A percentile compares a stretch with the other conserved stretches of the same genome.
These are phyloP conservation scores for Aethionema arabicum DNA, from an alignment of 345 rosid genomes.

Conservation along the genomic window DNA sequence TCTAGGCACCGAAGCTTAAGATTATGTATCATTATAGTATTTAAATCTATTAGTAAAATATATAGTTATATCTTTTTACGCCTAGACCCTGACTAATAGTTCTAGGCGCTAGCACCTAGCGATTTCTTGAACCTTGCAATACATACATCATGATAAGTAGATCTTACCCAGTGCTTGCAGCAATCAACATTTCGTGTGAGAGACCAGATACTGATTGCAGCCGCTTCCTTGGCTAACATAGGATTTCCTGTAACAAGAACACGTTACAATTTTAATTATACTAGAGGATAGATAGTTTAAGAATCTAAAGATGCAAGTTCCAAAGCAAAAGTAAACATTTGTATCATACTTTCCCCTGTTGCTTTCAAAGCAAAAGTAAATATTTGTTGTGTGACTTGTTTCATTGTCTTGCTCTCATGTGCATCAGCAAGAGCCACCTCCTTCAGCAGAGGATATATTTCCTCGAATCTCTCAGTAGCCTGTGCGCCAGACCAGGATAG, in stretches of 20 bases:
- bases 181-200: constrained; percentile 59
- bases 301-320: background rate
- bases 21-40: too few relatives aligned
- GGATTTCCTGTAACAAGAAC: constrained; percentile 39
- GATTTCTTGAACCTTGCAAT: too few relatives aligned
- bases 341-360: constrained; percentile 57
- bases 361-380: constrained; percentile 52
- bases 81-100: too few relatives aligned
- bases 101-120: too few relatives aligned
- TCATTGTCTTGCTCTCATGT: constrained; percentile 74
- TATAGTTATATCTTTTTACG: too few relatives aligned
- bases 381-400: constrained; percentile 62
- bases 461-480: constrained; percentile 82
- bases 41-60: too few relatives aligned
- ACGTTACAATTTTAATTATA: background rate
- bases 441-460: constrained; percentile 57
- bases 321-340: constrained; percentile 52
- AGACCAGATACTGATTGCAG: constrained; percentile 58
- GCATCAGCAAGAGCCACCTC: constrained; percentile 75
- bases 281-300: background rate
- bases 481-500: constrained; percentile 31
- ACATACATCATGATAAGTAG: background rate
- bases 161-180: constrained; percentile 71
- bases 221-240: constrained; percentile 63
- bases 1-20: too few relatives aligned